Evolutionary conservation across 306 rosid genomes (phyloP).

Genomic region (Castanea mollissima): DNA sequence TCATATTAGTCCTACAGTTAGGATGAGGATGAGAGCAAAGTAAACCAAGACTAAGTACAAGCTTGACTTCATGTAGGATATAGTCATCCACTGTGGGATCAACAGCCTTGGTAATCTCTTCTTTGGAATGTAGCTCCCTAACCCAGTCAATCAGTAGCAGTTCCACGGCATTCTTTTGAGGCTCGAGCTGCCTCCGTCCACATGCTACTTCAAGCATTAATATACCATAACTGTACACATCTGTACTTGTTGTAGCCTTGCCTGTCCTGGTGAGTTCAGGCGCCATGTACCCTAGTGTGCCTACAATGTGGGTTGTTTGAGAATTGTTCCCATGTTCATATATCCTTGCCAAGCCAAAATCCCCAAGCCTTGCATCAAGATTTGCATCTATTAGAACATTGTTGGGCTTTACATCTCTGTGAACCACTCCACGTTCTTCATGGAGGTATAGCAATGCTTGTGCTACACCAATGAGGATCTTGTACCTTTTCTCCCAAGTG

Average conservation of each 20-base stretch:
- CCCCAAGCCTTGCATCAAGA: constrained; percentile 31
- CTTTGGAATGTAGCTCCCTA: constrained; percentile 17
- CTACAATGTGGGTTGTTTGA: constrained; percentile 26
- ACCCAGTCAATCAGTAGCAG: constrained; percentile 35
- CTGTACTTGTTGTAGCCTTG: constrained; percentile 31
- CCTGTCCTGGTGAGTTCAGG: constrained; percentile 39
- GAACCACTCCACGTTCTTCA: constrained; percentile 44
- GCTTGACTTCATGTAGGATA: constrained; percentile 20
- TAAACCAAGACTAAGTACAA: constrained; percentile 32
- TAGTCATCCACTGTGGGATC: constrained; percentile 22
- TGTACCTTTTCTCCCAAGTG: constrained; percentile 24
- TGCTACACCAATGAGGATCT: constrained; percentile 35
- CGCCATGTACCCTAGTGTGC: constrained; percentile 39
- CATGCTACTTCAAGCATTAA: constrained; percentile 32
- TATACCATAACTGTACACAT: constrained; percentile 30
- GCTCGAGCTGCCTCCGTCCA: constrained; percentile 30
- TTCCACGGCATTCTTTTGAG: constrained; percentile 16
- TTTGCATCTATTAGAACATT: constrained; percentile 34
- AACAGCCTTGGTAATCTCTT: constrained; percentile 17
- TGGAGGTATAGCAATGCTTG: constrained; percentile 35
- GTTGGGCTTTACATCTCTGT: constrained; percentile 41
- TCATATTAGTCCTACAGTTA: constrained; percentile 30
- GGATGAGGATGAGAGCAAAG: constrained; percentile 38
- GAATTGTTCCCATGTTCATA: constrained; percentile 32
- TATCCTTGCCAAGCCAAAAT: constrained; percentile 35